Percentiles rank a stretch among this genome's conserved stretches.
Evolutionary conservation across 495 filamentous ascomycete genomes (phyloP).

Genomic region (Xylaria venustula): DNA sequence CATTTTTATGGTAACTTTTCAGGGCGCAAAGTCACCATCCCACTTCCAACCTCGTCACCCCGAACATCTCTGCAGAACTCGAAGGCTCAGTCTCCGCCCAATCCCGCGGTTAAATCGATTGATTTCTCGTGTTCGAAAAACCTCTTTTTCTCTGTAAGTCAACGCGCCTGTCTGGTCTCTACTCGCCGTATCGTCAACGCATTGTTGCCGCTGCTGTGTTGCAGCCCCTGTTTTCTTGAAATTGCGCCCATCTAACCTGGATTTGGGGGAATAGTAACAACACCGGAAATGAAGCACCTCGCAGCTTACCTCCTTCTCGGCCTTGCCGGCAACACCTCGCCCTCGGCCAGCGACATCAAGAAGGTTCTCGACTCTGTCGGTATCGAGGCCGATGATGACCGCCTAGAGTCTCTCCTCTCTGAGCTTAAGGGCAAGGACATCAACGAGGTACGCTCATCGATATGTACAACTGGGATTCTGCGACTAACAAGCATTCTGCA

Average conservation of each 20-base stretch:
- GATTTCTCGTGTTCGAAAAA: conserved; percentile 53
- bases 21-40: conserved; percentile 20
- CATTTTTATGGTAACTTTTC: conserved; percentile 27
- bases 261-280: conserved; percentile 23
- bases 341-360: conserved; percentile 87
- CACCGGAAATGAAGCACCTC: conserved; percentile 96
- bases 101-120: conserved; percentile 56
- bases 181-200: background rate
- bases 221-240: background rate
- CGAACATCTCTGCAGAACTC: conserved; percentile 43
- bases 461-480: conserved; percentile 20
- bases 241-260: conserved; percentile 16
- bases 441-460: conserved; percentile 70
- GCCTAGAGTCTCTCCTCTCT: conserved; percentile 76
- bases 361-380: conserved; percentile 89
- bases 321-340: conserved; percentile 89
- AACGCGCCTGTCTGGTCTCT: conserved; percentile 14
- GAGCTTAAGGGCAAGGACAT: conserved; percentile 98
- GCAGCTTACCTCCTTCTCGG: conserved; percentile 96
- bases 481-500: conserved; percentile 37
- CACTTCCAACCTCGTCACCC: conserved; percentile 24
- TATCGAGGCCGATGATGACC: conserved; percentile 89
- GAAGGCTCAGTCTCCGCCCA: conserved; percentile 59
- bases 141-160: conserved; percentile 30
- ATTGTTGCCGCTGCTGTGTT: too few species aligned